Evolutionary conservation across 257 asterid genomes (phyloP).

Genomic region (Solanum bulbocastanum): DNA sequence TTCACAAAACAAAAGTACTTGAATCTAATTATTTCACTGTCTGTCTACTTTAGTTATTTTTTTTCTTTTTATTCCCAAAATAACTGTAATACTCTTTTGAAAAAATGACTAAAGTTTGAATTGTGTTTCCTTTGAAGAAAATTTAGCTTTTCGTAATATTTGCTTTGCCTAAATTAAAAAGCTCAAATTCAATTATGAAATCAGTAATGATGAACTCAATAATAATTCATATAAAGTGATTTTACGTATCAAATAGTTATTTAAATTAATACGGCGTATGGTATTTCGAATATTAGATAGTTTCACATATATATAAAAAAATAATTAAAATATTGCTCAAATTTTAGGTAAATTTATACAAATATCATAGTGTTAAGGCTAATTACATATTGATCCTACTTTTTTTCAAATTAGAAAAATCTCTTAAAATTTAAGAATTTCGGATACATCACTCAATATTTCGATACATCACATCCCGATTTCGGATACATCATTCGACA

Average conservation of each 20-base stretch:
- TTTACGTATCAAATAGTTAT: neutral
- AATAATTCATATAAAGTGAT: neutral
- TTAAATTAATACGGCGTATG: neutral
- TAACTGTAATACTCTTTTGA: neutral
- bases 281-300: neutral
- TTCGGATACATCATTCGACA: accelerated
- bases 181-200: neutral
- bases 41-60: neutral
- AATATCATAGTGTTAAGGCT: no score
- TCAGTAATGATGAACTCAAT: neutral
- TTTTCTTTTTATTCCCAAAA: neutral
- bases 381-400: no score
- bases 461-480: no score
- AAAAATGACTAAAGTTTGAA: neutral
- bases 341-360: no score
- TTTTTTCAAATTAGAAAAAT: no score
- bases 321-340: neutral
- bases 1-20: neutral
- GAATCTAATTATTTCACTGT: neutral
- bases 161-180: neutral
- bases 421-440: no score
- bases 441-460: no score
- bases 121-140: neutral
- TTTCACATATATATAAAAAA: no score
- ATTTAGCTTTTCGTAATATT: neutral